Conservation (phyloP, 257 asterid genomes). For the Verbena officinalis region DNA sequence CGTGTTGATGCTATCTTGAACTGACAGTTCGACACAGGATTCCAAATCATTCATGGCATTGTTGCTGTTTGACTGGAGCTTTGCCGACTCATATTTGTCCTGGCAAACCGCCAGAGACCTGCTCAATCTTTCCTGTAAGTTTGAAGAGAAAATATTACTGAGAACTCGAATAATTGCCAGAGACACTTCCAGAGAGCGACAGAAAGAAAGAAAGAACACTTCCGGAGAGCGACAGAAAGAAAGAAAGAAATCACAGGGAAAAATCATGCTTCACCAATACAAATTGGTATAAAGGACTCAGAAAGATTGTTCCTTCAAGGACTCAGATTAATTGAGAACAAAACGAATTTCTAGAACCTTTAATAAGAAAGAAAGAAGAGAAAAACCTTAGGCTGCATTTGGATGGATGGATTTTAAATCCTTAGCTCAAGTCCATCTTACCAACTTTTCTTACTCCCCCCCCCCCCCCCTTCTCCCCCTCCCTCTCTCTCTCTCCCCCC, state of each 20-base stretch:
- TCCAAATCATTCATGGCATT: constrained; percentile 53
- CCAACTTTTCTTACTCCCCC: too few species aligned
- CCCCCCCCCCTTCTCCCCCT: too few species aligned
- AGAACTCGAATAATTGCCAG: background rate
- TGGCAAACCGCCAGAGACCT: constrained; percentile 85
- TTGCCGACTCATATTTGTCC: constrained; percentile 78
- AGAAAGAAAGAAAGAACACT: background rate
- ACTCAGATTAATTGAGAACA: too few species aligned
- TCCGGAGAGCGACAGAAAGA: background rate
- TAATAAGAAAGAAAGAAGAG: too few species aligned
- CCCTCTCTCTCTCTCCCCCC: too few species aligned
- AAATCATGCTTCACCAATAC: background rate
- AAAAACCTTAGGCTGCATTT: too few species aligned
- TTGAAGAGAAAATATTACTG: constrained; percentile 13
- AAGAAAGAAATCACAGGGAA: background rate
- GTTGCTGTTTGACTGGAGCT: constrained; percentile 51
- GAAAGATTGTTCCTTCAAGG: too few species aligned
- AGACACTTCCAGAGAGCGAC: constrained; percentile 4
- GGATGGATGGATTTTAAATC: too few species aligned
- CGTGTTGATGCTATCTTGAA: constrained; percentile 57
- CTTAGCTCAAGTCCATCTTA: too few species aligned
- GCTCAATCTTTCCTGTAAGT: constrained; percentile 64
- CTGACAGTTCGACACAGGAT: constrained; percentile 73
- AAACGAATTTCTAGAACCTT: too few species aligned
- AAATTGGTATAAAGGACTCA: background rate